These are phyloP conservation scores for Neopestalotiopsis sp. DNA, from an alignment of 2,329 filamentous ascomycete species.

Conservation along the genomic window DNA sequence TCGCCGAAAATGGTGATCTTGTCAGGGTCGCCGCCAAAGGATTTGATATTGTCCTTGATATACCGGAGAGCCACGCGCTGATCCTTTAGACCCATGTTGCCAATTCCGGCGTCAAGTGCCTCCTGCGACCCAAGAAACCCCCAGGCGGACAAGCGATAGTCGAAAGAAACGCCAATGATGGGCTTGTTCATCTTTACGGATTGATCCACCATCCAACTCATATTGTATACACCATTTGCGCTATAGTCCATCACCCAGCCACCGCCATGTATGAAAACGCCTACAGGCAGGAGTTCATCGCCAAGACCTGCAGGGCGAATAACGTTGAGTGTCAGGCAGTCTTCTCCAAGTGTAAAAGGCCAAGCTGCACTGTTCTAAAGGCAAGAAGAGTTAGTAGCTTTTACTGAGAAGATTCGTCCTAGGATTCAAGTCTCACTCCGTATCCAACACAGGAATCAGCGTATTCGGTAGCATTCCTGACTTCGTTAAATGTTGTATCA, in stretches of 20 bases:
- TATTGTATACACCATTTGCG: slow-evolving; percentile 63
- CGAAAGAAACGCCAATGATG: slow-evolving; percentile 54
- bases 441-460: neutral
- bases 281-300: slow-evolving; percentile 47
- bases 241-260: slow-evolving; percentile 46
- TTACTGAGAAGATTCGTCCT: slow-evolving; percentile 34
- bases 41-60: slow-evolving; percentile 52
- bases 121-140: slow-evolving; percentile 57
- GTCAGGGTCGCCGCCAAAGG: slow-evolving; percentile 53
- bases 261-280: slow-evolving; percentile 43
- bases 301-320: slow-evolving; percentile 53
- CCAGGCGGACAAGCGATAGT: slow-evolving; percentile 56
- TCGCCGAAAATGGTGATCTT: slow-evolving; percentile 56
- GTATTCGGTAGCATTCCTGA: slow-evolving; percentile 45
- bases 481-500: slow-evolving; percentile 42
- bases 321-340: slow-evolving; percentile 50
- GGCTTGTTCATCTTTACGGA: slow-evolving; percentile 51
- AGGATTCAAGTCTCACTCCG: slow-evolving; percentile 42
- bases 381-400: too few relatives aligned
- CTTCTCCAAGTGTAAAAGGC: slow-evolving; percentile 35
- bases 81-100: slow-evolving; percentile 57
- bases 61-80: slow-evolving; percentile 55
- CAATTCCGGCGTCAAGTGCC: slow-evolving; percentile 45
- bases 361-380: too few relatives aligned
- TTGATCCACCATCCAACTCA: slow-evolving; percentile 38